Base-by-base conservation (phyloP, 106 monocot species). In the Phalaenopsis equestris region DNA sequence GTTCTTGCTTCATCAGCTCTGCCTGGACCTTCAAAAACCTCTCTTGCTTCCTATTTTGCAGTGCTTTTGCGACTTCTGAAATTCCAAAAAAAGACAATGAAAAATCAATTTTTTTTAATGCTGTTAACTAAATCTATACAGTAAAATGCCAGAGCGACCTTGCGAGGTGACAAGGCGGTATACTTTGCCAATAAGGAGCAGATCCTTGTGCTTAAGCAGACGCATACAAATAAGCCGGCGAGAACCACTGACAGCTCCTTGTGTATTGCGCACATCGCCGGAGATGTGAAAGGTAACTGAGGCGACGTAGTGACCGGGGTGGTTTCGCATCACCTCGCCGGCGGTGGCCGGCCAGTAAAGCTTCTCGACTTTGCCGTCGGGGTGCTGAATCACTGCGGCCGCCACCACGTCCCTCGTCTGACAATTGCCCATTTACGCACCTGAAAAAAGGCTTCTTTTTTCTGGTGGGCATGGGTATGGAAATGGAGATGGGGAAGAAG, bases 61-160 rank as follows among this genome's bases (percentile, higher is more conserved):
- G 56, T 7, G 88, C 95, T 80, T 90, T 92, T 2, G 74, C 84
- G 41, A 95, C 92, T 81, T 95, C 95, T 95, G 77, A 45, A 79
- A 0, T 67, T 48, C 36, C 10, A 43, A 4, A 8, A 79, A 41
- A 76, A 30, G 18, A 16, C 42, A 73, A 42, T 6, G 12, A 42
- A 39, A 39, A 3, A 37, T 38, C n/a, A 38, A 3, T 2, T 39
- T 30, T 3, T 30, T 8, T 12, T 38, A 61, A 61, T n/a, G 6
- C n/a, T 10, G 21, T 61, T 52, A 61, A 21, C n/a, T n/a, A 52
- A 52, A 12, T 52, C 14, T 52, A 12, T 52, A 52, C 19, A 43
- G 8, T 6, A 7, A 41, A 42, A n/a, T 14, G 76, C 17, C 11
- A 2, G 4, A 68, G 41, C 3, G 19, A 88, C 90, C 90, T 82